These are phyloP conservation scores for Pythium periplocum DNA, from an alignment of 352 stramenopile species.

Conservation along the genomic window DNA sequence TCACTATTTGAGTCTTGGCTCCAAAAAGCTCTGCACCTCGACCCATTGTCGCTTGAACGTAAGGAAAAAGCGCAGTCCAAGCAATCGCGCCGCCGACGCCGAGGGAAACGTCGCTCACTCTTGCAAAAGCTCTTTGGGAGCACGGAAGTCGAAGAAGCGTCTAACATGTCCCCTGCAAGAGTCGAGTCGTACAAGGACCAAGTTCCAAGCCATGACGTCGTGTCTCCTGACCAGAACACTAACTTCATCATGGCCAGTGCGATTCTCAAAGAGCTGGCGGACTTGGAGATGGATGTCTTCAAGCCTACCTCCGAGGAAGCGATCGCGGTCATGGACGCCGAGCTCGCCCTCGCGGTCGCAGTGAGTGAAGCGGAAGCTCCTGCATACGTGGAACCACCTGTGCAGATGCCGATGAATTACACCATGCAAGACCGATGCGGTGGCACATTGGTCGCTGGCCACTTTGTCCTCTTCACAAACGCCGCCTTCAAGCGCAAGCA, in stretches of 20 bases:
- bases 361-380: not conserved
- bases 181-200: too few species aligned
- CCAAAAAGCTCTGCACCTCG: slow-evolving; percentile 6
- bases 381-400: slow-evolving; percentile 24
- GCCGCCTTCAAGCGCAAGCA: slow-evolving; percentile 48
- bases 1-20: slow-evolving; percentile 15
- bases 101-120: slow-evolving; percentile 14
- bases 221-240: too few species aligned
- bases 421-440: slow-evolving; percentile 41
- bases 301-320: not conserved
- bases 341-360: too few species aligned
- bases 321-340: slow-evolving; percentile 1
- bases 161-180: too few species aligned
- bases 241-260: too few species aligned
- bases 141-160: too few species aligned
- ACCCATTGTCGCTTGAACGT: not conserved
- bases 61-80: slow-evolving; percentile 9
- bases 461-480: slow-evolving; percentile 50
- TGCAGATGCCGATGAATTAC: slow-evolving; percentile 48
- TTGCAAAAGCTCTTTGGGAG: slow-evolving; percentile 14
- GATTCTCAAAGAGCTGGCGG: too few species aligned
- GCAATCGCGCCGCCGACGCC: slow-evolving; percentile 7
- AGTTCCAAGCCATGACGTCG: too few species aligned
- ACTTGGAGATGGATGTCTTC: slow-evolving; percentile 6
- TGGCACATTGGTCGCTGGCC: slow-evolving; percentile 41